Base-by-base conservation (phyloP, 2,329 filamentous ascomycete genomes). In the Trichothecium sympodiale region DNA sequence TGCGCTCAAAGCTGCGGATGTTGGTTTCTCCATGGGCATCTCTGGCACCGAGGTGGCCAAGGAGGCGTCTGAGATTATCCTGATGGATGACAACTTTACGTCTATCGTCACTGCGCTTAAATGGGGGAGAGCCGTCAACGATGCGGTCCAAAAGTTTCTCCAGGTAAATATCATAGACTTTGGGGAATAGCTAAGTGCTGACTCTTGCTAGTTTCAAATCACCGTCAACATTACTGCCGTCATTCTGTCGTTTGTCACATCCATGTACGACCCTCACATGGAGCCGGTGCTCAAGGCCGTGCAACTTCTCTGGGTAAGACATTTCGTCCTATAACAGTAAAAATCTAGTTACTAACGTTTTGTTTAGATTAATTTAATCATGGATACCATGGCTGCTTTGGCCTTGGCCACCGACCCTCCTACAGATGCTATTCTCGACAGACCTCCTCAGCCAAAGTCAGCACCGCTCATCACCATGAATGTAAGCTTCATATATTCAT, bases 171-270 rank as follows among this genome's bases (percentile, higher is more conserved):
- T n/a, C n/a, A n/a, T n/a, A 6, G 33, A 12, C 17, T 17, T 4
- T 37, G 13, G 36, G 13, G 14, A 8, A 18, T 25, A n/a, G 6
- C 10, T 25, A 10, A 10, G 10, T 12, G 34, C 8, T 8, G 2
- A n/a, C 7, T 34, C 20, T 12, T 17, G 29, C 35, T 46, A 27
- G 67, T 78, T 78, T 47, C 71, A 76, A 62, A 73, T 83, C 45
- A 83, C 79, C 1, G 77, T 81, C 52, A 81, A 81, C 49, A 77
- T 81, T 41, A 80, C 77, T 4, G 77, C 77, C 3, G 76, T 80
- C 13, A 52, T 79, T 16, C 64, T 81, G 8, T 77, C 77, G 1
- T 79, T 81, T 37, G 62, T 80, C 42, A 74, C 76, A 2, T 73
- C 77, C 3, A 70, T 81, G 32, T 68, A 73, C 8, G 67, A 65